Base-by-base conservation (phyloP, 1,284 basidiomycete species). In the Malassezia sp. region DNA sequence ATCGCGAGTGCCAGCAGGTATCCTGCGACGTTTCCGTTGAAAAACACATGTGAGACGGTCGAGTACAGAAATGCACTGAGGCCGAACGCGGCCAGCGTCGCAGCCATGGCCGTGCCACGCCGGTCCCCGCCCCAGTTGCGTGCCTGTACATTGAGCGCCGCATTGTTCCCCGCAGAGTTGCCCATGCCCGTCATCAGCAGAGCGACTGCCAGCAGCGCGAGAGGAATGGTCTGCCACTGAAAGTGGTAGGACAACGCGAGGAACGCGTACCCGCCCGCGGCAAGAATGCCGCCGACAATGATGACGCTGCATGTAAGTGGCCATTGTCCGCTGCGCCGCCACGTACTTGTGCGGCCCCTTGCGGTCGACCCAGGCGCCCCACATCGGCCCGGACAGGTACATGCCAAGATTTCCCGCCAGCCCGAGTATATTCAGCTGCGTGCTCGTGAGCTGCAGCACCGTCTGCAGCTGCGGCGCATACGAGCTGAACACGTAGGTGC, bases 11-110 rank as follows among this genome's bases (percentile, higher is more conserved):
- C 64, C 0, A 80, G 72, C 3, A 87, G 71, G 45, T 86, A 80
- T 4, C 77, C 77, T 3, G 78, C 79, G 0, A 81, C 83, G 56
- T 84, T 75, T 0, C 82, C 84, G 0, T 81, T 79, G 54, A 79
- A 86, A 22, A 81, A 58, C 0, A 74, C 54, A 45, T 83, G 79
- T 0, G 81, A 79, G 15, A 84, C 65, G 0, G 78, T 75, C 18
- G 81, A 81, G 71, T 86, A 87, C 48, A 82, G 73, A 71, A 86
- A 85, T 0, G 84, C 85, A 7, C 82, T 84, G 5, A 87, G 75
- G 0, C 85, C 85, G 50, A 85, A 85, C n/a, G 83, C 85, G 0
- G 83, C 83, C 14, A 85, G 72, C 17, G 86, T 83, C 12, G 83
- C 65, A 3, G 80, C 81, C 2, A 81, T 83, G 1, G 80, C 78